Conservation (phyloP, 1,284 basidiomycete genomes). For the Rhodotorula sp. region DNA sequence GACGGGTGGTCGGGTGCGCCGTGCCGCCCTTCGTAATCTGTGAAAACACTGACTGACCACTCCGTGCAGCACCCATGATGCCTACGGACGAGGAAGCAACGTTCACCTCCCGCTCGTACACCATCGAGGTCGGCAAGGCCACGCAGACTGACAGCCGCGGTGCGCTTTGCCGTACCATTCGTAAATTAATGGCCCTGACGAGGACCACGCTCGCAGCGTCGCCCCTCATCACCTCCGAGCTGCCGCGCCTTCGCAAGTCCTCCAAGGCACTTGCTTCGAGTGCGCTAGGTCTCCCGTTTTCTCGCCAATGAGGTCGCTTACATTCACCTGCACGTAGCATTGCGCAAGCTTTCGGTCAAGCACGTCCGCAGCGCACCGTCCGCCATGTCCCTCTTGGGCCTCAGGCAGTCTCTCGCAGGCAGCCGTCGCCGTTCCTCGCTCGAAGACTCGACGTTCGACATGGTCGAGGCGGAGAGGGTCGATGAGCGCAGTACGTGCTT, state of each 20-base stretch:
- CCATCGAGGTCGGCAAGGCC: slow-evolving; percentile 1
- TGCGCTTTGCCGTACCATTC: background rate
- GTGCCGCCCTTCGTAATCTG: too few species aligned
- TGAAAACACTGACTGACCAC: background rate
- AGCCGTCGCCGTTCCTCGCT: slow-evolving; percentile 5
- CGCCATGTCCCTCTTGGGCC: slow-evolving; percentile 9
- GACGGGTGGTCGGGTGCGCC: background rate
- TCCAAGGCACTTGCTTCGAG: background rate
- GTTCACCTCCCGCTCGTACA: slow-evolving; percentile 9
- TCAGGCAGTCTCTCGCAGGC: slow-evolving; percentile 10
- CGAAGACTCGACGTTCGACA: slow-evolving; percentile 10
- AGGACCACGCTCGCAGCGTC: background rate
- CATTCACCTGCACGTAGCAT: background rate
- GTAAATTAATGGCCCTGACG: background rate
- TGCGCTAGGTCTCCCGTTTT: background rate
- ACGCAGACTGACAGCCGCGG: background rate
- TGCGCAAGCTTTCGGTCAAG: slow-evolving; percentile 28
- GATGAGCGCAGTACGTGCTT: slow-evolving; percentile 7
- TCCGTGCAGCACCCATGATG: background rate
- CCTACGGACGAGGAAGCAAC: background rate
- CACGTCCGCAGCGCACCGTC: slow-evolving; percentile 19
- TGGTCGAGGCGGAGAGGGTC: slow-evolving; percentile 5
- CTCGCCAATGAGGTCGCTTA: background rate
- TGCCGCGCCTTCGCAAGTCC: background rate
- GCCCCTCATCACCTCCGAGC: background rate